These are phyloP conservation scores for Coemansia sp. DNA, from an alignment of 192 early-diverging fungal genomes.

Conservation along the genomic window DNA sequence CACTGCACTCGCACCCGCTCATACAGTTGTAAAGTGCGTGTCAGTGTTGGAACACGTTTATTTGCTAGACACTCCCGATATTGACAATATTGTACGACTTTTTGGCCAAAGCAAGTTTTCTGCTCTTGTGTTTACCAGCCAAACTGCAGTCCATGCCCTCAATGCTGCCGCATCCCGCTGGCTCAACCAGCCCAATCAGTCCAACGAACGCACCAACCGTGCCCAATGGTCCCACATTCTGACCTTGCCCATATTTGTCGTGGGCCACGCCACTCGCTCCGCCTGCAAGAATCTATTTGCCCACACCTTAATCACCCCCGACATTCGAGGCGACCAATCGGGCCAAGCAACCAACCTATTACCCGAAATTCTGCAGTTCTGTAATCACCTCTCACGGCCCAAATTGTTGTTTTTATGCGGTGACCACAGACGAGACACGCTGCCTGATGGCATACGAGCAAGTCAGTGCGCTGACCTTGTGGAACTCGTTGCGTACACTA, in stretches of 20 bases:
- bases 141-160: constrained; percentile 34
- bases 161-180: constrained; percentile 15
- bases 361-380: constrained; percentile 29
- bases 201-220: background rate
- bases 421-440: constrained; percentile 39
- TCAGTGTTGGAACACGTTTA: constrained; percentile 30
- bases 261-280: constrained; percentile 31
- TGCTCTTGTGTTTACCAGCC: constrained; percentile 42
- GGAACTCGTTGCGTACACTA: constrained; percentile 31
- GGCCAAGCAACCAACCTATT: constrained; percentile 31
- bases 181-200: background rate
- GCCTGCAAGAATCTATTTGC: constrained; percentile 15
- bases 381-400: constrained; percentile 2
- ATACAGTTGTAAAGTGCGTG: constrained; percentile 23
- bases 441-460: constrained; percentile 28
- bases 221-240: constrained; percentile 15
- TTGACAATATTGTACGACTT: constrained; percentile 8
- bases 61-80: constrained; percentile 18
- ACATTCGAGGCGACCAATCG: constrained; percentile 24
- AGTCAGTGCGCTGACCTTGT: constrained; percentile 30
- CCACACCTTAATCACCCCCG: background rate
- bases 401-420: constrained; percentile 42
- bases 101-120: background rate
- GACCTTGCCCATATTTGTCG: constrained; percentile 38
- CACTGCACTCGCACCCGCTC: constrained; percentile 14